Evolutionary conservation across 129 eudicot genomes (phyloP), one percentile per base, ranked within the genome.

Genomic region (Calendula officinalis): DNA sequence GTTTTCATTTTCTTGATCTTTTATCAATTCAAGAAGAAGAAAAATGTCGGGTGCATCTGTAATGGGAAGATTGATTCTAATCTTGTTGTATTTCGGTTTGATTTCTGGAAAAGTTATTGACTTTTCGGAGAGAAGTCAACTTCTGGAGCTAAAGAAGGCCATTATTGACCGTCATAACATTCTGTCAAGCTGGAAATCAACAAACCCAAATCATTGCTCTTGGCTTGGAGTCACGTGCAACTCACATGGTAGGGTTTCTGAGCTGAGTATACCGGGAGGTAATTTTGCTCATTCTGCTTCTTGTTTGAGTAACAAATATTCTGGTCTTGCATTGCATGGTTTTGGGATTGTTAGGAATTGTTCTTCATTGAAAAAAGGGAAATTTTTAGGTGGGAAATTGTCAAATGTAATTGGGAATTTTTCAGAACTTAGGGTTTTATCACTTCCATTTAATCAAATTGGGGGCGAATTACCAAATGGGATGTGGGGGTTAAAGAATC

Each of bases 181-280:
- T 65, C 81, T 88, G 7, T 71, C 82, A 30, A 79, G 77, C 76
- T 88, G 96, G 94, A 68, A 52, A 58, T 17, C 66, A 9, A 54
- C 60, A 17, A 59, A 54, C 60, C 56, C 70, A 8, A 48, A 37
- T 22, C 83, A 82, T 53, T 88, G 96, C 72, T 43, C 80, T 4
- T 88, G 96, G 96, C 72, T 49, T 56, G 96, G 96, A 8, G 79
- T 88, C 68, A 78, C 80, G 51, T 88, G 96, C 80, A 79, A 76
- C 66, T 70, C 82, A 2, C 69, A 51, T 12, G 80, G 73, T 38
- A 75, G 87, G 83, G 90, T 88, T 80, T 66, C 75, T 17, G 78
- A 69, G 68, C 54, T 88, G 39, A 69, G 68, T 22, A 27, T 88
- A n/a, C 16, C 72, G 15, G 84, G 83, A 76, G 92, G 96, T 87